A percentile compares a stretch with the other conserved stretches of the same genome.
These are phyloP conservation scores for Poteriospumella lacustris DNA, from an alignment of 108 stramenopile species.

Conservation along the genomic window DNA sequence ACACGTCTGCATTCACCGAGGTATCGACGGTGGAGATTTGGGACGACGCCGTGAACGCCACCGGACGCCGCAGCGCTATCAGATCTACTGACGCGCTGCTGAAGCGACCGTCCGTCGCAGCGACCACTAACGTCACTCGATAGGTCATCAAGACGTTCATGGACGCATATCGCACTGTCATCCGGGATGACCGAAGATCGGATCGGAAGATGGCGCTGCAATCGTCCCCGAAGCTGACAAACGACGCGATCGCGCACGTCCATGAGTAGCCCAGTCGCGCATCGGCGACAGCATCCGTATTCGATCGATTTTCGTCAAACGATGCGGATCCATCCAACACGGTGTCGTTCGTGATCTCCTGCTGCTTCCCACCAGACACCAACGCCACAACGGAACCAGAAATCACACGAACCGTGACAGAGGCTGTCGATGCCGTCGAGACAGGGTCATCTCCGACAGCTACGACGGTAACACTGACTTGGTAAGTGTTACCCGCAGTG, in stretches of 20 bases:
- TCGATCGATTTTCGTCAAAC: slow-evolving; percentile 2
- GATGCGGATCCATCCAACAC: neutral
- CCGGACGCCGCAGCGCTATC: too few species aligned
- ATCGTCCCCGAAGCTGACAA: neutral
- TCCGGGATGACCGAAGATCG: neutral
- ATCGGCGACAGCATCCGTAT: neutral
- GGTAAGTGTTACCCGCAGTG: neutral
- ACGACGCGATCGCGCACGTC: neutral
- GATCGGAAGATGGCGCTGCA: neutral
- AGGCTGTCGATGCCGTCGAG: neutral
- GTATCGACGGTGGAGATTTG: too few species aligned
- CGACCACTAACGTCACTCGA: neutral
- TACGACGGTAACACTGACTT: neutral
- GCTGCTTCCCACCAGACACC: neutral
- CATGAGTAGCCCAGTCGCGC: neutral
- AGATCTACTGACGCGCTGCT: neutral
- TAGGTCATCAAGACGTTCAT: neutral
- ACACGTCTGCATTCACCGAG: too few species aligned
- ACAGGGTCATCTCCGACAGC: neutral
- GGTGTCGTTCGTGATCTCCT: neutral
- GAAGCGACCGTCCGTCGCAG: neutral
- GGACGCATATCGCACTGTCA: neutral
- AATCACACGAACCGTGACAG: neutral
- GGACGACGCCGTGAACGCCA: too few species aligned
- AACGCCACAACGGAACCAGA: neutral